Evolutionary conservation across 768 basidiomycete genomes (phyloP).

Genomic region (Lactarius sp.): DNA sequence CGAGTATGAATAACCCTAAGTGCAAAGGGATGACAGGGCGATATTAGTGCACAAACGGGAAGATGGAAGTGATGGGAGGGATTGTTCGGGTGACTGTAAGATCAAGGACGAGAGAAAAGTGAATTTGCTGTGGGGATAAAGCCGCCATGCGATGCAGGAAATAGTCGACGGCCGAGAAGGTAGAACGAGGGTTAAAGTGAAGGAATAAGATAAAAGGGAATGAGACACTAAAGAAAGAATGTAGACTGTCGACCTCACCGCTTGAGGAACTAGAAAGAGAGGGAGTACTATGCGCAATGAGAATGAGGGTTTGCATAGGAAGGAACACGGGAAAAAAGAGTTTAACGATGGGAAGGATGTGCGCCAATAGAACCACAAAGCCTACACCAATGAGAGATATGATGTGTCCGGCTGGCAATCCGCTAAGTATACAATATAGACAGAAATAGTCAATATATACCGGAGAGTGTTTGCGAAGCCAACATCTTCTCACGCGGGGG

Average conservation of each 20-base stretch:
- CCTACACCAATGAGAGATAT: constrained; percentile 24
- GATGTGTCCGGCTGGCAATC: constrained; percentile 24
- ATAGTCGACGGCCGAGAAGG: constrained; percentile 35
- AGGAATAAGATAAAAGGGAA: constrained; percentile 78
- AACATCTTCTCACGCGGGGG: constrained; percentile 21
- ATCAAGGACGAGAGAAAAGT: constrained; percentile 17
- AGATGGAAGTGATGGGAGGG: constrained; percentile 24
- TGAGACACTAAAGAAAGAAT: constrained; percentile 41
- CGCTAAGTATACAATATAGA: constrained; percentile 27
- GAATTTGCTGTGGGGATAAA: constrained; percentile 24
- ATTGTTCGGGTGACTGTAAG: constrained; percentile 27
- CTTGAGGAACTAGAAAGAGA: constrained; percentile 43
- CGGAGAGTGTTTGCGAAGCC: constrained; percentile 23
- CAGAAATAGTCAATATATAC: constrained; percentile 26
- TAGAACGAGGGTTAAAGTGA: constrained; percentile 54
- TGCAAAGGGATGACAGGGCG: constrained; percentile 25
- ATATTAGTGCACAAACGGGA: constrained; percentile 26
- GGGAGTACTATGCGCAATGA: constrained; percentile 50
- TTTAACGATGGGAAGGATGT: constrained; percentile 26
- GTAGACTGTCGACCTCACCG: constrained; percentile 53
- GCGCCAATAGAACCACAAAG: constrained; percentile 25
- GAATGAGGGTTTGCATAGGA: constrained; percentile 48
- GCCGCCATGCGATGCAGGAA: constrained; percentile 33
- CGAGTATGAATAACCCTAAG: constrained; percentile 25
- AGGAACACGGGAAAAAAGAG: constrained; percentile 14